phyloP scores from a whole-genome alignment of 805 yeast genomes.

The Ogataea henricii region DNA sequence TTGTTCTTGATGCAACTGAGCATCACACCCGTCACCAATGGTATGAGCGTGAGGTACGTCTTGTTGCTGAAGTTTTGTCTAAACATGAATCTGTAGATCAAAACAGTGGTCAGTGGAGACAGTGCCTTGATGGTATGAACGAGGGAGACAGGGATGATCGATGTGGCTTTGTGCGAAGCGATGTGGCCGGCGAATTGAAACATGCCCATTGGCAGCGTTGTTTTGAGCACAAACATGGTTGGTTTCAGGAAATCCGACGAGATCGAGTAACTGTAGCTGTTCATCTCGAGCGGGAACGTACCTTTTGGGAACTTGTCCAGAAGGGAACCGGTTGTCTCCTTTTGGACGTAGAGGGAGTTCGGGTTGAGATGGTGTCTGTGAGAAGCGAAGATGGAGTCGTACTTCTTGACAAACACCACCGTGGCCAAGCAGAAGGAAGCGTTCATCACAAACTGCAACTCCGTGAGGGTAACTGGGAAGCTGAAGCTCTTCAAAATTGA shows the following conservation, averaged over 20 bases:
- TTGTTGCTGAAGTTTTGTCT: constrained; percentile 54
- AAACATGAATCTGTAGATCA: constrained; percentile 68
- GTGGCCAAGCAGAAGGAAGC: constrained; percentile 54
- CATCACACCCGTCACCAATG: constrained; percentile 84
- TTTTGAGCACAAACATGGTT: constrained; percentile 49
- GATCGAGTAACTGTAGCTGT: constrained; percentile 32
- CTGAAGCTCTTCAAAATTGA: constrained; percentile 66
- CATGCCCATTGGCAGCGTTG: constrained; percentile 91
- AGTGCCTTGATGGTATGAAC: constrained; percentile 94
- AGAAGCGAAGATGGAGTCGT: constrained; percentile 37
- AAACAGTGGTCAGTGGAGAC: constrained; percentile 86
- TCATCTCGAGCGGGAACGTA: constrained; percentile 46
- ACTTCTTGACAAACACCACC: constrained; percentile 26
- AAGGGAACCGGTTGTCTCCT: constrained; percentile 19
- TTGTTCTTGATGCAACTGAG: constrained; percentile 61
- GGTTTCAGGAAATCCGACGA: constrained; percentile 52
- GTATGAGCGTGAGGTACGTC: constrained; percentile 79
- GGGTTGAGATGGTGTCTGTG: constrained; percentile 35
- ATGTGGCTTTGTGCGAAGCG: constrained; percentile 88
- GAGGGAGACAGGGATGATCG: constrained; percentile 87
- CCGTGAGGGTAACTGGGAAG: constrained; percentile 87
- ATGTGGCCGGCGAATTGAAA: constrained; percentile 94
- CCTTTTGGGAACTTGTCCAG: constrained; percentile 47
- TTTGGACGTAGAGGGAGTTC: constrained; percentile 34
- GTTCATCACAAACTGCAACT: constrained; percentile 80